Conservation (phyloP, 2,329 filamentous ascomycete genomes). For the Stachybotrys chlorohalonatus region DNA sequence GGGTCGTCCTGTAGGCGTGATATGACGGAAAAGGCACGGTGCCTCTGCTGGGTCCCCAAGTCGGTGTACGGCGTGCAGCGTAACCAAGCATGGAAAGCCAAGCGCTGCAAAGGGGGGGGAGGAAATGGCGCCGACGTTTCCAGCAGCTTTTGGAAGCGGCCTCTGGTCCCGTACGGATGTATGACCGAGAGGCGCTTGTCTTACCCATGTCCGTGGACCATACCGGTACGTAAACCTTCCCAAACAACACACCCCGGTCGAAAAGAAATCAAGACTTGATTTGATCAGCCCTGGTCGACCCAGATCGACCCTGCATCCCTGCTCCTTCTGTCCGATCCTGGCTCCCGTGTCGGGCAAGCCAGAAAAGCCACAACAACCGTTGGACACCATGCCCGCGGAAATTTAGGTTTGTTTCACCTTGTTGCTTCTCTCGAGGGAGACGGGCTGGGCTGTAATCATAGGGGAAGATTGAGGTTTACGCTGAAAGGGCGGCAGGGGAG, state of each 20-base stretch:
- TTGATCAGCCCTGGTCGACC: neutral
- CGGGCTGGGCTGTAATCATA: too few species aligned
- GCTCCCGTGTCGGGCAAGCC: neutral
- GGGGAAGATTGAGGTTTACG: neutral
- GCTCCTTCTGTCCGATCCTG: neutral
- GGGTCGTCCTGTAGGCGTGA: neutral
- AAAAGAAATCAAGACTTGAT: neutral
- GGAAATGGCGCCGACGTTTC: too few species aligned
- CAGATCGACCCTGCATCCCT: constrained; percentile 4
- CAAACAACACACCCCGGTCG: too few species aligned
- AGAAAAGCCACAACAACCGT: neutral
- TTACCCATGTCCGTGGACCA: neutral
- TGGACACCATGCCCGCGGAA: neutral
- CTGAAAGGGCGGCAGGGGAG: neutral
- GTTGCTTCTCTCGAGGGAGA: too few species aligned
- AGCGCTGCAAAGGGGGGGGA: too few species aligned
- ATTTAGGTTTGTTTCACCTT: neutral
- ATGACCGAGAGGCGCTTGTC: neutral
- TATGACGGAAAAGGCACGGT: neutral
- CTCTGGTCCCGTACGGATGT: too few species aligned
- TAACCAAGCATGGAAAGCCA: too few species aligned
- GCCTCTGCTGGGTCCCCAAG: neutral
- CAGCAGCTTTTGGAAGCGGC: too few species aligned
- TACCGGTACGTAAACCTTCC: neutral
- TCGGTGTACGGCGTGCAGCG: too few species aligned